These are phyloP conservation scores for Collybia sordida DNA, from an alignment of 768 basidiomycete species.

Conservation along the genomic window DNA sequence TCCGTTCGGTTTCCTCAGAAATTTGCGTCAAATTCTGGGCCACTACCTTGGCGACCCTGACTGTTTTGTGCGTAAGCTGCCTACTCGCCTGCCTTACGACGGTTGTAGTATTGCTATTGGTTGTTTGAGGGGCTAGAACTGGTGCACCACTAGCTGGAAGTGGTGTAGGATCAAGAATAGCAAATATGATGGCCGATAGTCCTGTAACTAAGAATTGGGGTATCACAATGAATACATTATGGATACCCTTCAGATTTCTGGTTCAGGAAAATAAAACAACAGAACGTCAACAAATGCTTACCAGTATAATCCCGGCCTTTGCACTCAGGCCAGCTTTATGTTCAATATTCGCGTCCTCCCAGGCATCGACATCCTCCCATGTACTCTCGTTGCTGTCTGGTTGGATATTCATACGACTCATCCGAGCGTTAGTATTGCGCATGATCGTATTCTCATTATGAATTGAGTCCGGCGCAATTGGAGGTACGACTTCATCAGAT, in stretches of 20 bases:
- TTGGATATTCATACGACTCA: constrained; percentile 45
- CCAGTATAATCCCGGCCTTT: constrained; percentile 87
- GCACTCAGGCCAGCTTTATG: constrained; percentile 52
- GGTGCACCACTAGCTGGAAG: constrained; percentile 9
- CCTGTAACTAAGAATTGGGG: constrained; percentile 94
- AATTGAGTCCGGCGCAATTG: constrained; percentile 5
- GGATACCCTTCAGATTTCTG: constrained; percentile 67
- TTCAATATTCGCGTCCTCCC: not conserved
- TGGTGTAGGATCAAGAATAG: constrained; percentile 72
- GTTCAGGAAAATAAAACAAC: not conserved
- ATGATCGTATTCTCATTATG: constrained; percentile 22
- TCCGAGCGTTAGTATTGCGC: constrained; percentile 45
- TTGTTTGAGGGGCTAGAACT: not conserved
- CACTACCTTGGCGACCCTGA: not conserved
- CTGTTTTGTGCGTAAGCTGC: too few species aligned
- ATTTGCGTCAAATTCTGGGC: constrained; percentile 8
- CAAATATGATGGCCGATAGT: constrained; percentile 83
- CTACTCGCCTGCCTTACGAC: not conserved
- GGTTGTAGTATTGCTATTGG: not conserved
- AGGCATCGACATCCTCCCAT: not conserved
- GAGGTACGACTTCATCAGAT: constrained; percentile 9
- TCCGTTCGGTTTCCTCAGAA: constrained; percentile 16
- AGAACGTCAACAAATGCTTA: constrained; percentile 30
- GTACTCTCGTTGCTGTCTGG: not conserved
- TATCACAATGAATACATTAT: constrained; percentile 91